These are phyloP conservation scores for Penicillium sp. DNA, from an alignment of 2,329 filamentous ascomycete species.

Conservation along the genomic window DNA sequence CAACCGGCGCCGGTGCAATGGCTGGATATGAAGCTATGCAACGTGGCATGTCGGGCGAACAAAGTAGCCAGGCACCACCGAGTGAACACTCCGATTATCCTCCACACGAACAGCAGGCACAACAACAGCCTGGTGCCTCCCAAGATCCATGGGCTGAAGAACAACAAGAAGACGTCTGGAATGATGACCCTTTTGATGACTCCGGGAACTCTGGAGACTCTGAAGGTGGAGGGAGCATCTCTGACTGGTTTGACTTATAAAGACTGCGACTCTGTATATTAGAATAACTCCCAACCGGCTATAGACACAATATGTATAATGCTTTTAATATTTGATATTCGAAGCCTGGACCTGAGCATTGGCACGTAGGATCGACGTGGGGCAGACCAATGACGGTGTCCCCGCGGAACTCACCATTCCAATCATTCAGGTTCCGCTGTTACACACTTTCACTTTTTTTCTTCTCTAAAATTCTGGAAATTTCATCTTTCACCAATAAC, in stretches of 20 bases:
- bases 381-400: not conserved
- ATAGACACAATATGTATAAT: not conserved
- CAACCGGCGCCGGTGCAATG: conserved; percentile 58
- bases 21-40: conserved; percentile 66
- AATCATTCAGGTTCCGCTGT: not conserved
- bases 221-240: conserved; percentile 13
- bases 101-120: conserved; percentile 16
- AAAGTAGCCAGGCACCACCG: conserved; percentile 14
- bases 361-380: not conserved
- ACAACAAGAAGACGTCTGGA: conserved; percentile 22
- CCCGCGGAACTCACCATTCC: not conserved
- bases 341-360: not conserved
- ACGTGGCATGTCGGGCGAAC: conserved; percentile 44
- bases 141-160: conserved; percentile 31
- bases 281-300: not conserved
- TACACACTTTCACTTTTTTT: not conserved
- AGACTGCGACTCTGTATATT: not conserved
- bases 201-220: conserved; percentile 10
- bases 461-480: not conserved
- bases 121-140: conserved; percentile 22
- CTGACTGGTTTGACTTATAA: not conserved
- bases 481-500: not conserved
- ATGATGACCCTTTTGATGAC: conserved; percentile 19
- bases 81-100: conserved; percentile 17
- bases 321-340: not conserved